Evolutionary conservation across 371 early-diverging fungal species (phyloP), one percentile per base, ranked within the genome.

Genomic region (Mucor lusitanicus): DNA sequence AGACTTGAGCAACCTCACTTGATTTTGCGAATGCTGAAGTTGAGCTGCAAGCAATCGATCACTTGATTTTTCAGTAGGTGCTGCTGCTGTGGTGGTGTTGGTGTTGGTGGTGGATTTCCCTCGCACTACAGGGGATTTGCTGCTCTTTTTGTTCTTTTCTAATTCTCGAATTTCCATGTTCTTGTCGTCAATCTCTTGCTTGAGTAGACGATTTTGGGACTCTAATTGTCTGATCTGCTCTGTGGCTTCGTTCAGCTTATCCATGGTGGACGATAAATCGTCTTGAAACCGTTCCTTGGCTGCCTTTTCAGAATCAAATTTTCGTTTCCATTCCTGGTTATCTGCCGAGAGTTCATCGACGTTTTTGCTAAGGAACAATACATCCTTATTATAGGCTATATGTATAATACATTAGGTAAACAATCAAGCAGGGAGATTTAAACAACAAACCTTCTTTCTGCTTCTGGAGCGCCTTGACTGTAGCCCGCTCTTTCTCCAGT

Each of bases 381-480:
- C 69, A 40, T 81, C 81, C 57, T 73, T 75, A 33, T 74, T 74
- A 46, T 64, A 74, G 6, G 81, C 81, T 80, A 50, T 11, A 44
- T 11, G n/a, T n/a, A n/a, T n/a, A n/a, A n/a, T n/a, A n/a, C n/a
- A n/a, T n/a, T n/a, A n/a, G n/a, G n/a, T n/a, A 40, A 42, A 42
- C 50, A 50, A 23, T 23, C 23, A 50, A 50, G 23, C 50, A 50
- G 25, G 23, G 21, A 25, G 12, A 1, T 6, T n/a, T n/a, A n/a
- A n/a, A 46, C 23, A 15, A 39, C 64, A 9, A 56, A 77, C 80
- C 80, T 76, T 81, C 78, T 81, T 81, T 81, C 39, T 81, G 81
- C 17, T 74, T 69, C 50, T 81, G 81, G 33, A 81, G 70, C 59
- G 75, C 76, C 35, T 74, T 72, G 6, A 76, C 74, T 4, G 76